Percentiles rank a stretch among this genome's conserved stretches.
phyloP scores from a whole-genome alignment of 2,329 filamentous ascomycete species.

The Fusarium foetens region DNA sequence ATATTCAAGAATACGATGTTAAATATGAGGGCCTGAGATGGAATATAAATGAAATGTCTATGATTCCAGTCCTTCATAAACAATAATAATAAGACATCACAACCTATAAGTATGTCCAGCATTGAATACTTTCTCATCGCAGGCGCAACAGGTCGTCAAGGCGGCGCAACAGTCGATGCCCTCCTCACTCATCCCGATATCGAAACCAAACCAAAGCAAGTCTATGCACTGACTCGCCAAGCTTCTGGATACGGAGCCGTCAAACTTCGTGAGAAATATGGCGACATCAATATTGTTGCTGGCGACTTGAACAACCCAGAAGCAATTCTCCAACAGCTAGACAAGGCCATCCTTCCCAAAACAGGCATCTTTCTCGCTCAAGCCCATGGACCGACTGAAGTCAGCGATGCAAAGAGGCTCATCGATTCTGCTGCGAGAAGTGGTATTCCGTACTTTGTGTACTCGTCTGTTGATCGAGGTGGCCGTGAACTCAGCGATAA shows the following conservation, averaged over 20 bases:
- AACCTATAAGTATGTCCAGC: too few species aligned
- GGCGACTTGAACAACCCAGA: conserved; percentile 63
- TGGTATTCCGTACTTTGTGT: conserved; percentile 67
- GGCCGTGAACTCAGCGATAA: conserved; percentile 63
- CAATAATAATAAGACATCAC: background rate
- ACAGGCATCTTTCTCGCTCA: conserved; percentile 41
- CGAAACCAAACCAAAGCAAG: conserved; percentile 54
- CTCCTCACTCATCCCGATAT: conserved; percentile 46
- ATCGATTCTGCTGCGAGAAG: conserved; percentile 61
- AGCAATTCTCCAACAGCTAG: conserved; percentile 55
- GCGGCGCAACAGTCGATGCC: conserved; percentile 44
- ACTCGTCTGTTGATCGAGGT: conserved; percentile 72
- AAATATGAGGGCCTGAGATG: background rate
- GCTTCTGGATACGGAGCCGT: conserved; percentile 56
- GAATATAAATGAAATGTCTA: background rate
- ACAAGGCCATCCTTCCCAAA: conserved; percentile 11
- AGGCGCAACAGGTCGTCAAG: conserved; percentile 48
- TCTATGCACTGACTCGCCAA: conserved; percentile 62
- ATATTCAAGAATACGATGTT: background rate
- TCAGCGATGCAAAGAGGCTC: conserved; percentile 62
- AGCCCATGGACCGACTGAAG: conserved; percentile 52
- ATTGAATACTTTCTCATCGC: conserved; percentile 37
- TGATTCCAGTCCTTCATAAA: background rate
- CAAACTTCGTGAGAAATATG: conserved; percentile 47
- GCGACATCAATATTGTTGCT: conserved; percentile 61